These are phyloP conservation scores for Bipolaris bicolor DNA, from an alignment of 2,329 filamentous ascomycete species.

Conservation along the genomic window DNA sequence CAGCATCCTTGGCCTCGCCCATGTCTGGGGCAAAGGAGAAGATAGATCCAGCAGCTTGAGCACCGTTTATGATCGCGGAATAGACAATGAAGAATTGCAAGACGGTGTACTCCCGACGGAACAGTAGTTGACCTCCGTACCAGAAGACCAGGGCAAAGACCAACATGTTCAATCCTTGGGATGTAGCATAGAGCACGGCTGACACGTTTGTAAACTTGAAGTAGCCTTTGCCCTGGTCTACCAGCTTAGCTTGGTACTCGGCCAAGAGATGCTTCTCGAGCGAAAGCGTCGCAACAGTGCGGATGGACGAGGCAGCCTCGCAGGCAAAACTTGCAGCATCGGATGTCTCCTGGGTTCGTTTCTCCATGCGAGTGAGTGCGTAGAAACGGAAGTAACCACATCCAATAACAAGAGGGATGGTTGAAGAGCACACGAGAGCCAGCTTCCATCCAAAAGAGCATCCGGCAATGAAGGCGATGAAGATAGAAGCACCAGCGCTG, in stretches of 20 bases:
- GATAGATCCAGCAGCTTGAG: constrained; percentile 88
- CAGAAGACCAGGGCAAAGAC: constrained; percentile 49
- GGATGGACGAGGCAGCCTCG: constrained; percentile 91
- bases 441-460: constrained; percentile 85
- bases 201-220: constrained; percentile 77
- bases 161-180: constrained; percentile 72
- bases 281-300: constrained; percentile 91
- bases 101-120: constrained; percentile 62
- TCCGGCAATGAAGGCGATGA: constrained; percentile 72
- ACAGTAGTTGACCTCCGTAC: constrained; percentile 45
- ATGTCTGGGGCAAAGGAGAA: constrained; percentile 97
- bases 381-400: constrained; percentile 90
- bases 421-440: constrained; percentile 79
- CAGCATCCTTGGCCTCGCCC: constrained; percentile 90
- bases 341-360: constrained; percentile 79
- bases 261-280: constrained; percentile 80
- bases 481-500: constrained; percentile 77
- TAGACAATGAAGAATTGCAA: constrained; percentile 96
- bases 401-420: constrained; percentile 75
- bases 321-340: constrained; percentile 87
- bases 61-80: constrained; percentile 84
- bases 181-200: constrained; percentile 79
- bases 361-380: constrained; percentile 79
- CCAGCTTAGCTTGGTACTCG: constrained; percentile 74
- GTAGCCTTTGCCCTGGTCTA: constrained; percentile 70